Evolutionary conservation across 164 flowering plant genomes (phyloP).

Genomic region (Umbilicus rupestris): DNA sequence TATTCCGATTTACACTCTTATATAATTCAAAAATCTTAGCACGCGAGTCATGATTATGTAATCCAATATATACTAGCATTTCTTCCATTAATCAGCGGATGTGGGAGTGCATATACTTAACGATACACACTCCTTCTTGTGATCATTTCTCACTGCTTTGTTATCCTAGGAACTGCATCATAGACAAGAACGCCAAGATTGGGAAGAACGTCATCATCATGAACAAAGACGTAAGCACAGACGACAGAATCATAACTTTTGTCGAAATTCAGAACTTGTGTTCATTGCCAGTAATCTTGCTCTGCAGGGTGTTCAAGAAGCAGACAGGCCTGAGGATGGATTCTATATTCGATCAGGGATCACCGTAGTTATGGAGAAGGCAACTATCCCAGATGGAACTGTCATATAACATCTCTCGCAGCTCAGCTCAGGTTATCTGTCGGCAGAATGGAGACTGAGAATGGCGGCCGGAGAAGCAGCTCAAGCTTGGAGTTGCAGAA

Average conservation of each 20-base stretch:
- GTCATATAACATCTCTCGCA: conserved; percentile 26
- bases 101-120: too few relatives aligned
- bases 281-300: neutral
- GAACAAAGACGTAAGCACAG: conserved; percentile 61
- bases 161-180: conserved; percentile 54
- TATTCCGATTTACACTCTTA: too few relatives aligned
- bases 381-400: conserved; percentile 57
- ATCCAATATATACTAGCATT: too few relatives aligned
- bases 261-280: too few relatives aligned
- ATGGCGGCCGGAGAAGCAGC: neutral
- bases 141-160: conserved; percentile 10
- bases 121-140: neutral
- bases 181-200: conserved; percentile 82
- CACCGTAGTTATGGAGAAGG: conserved; percentile 58
- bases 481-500: neutral
- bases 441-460: neutral
- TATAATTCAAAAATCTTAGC: too few relatives aligned
- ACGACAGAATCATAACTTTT: too few relatives aligned
- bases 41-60: too few relatives aligned
- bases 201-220: conserved; percentile 64
- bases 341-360: conserved; percentile 82
- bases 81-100: too few relatives aligned
- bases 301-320: conserved; percentile 60
- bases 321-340: conserved; percentile 63
- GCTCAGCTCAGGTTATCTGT: neutral